These are phyloP conservation scores for Leccinum sublutescens DNA, from an alignment of 768 basidiomycete genomes.

Conservation along the genomic window DNA sequence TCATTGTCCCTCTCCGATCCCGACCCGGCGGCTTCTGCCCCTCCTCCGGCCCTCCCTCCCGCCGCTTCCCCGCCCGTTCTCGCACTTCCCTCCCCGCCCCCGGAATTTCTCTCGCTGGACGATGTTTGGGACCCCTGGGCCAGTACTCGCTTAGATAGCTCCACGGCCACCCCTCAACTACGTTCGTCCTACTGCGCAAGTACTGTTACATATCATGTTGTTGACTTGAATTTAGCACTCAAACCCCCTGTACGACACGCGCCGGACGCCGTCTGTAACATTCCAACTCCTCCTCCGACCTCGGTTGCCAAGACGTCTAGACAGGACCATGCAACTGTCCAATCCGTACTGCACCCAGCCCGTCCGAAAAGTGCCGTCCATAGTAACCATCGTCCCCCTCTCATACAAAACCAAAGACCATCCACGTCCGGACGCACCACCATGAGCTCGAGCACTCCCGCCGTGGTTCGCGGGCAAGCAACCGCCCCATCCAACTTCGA, in stretches of 20 bases:
- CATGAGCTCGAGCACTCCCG: not conserved
- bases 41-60: conserved; percentile 1
- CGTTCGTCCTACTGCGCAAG: conserved; percentile 15
- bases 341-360: not conserved
- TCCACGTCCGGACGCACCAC: not conserved
- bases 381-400: conserved; percentile 19
- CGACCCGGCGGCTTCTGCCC: conserved; percentile 17
- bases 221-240: conserved; percentile 3
- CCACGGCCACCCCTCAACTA: not conserved
- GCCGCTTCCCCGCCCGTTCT: conserved; percentile 19
- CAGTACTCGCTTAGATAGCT: conserved; percentile 5
- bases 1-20: conserved; percentile 32
- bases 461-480: conserved; percentile 27
- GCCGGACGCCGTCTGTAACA: not conserved
- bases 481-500: conserved; percentile 20
- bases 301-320: conserved; percentile 22
- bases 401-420: conserved; percentile 3
- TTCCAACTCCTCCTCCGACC: not conserved
- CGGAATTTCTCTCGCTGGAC: not conserved
- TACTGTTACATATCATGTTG: too few species aligned
- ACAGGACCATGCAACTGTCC: conserved; percentile 5
- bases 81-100: not conserved
- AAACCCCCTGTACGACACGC: conserved; percentile 2
- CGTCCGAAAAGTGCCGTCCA: conserved; percentile 14
- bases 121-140: conserved; percentile 29